A percentile compares a stretch with the other conserved stretches of the same genome.
These are phyloP conservation scores for Hygrophorus russula DNA, from an alignment of 768 basidiomycete species.

Conservation along the genomic window DNA sequence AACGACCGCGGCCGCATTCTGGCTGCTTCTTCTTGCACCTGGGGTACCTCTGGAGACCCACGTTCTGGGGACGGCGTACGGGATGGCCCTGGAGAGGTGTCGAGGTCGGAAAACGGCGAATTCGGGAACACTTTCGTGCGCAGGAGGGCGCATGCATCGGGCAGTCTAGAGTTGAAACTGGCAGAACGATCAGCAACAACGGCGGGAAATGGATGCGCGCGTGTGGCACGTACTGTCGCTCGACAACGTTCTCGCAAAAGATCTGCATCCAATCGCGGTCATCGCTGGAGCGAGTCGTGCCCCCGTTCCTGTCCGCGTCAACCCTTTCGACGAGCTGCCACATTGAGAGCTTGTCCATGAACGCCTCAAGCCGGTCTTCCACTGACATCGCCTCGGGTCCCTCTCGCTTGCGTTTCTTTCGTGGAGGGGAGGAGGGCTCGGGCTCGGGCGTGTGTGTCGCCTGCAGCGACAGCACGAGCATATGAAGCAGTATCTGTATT, in stretches of 20 bases:
- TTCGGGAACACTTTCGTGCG: slow-evolving; percentile 56
- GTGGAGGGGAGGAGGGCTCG: slow-evolving; percentile 14
- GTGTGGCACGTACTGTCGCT: slow-evolving; percentile 39
- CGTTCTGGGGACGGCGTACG: slow-evolving; percentile 11
- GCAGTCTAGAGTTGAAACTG: slow-evolving; percentile 47
- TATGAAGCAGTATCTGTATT: slow-evolving; percentile 64
- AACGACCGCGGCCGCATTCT: slow-evolving; percentile 47
- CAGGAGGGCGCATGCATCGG: slow-evolving; percentile 44
- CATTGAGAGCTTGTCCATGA: slow-evolving; percentile 71
- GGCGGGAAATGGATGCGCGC: background rate
- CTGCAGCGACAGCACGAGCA: slow-evolving; percentile 54
- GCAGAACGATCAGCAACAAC: too few species aligned
- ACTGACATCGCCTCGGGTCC: slow-evolving; percentile 13
- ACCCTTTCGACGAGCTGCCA: slow-evolving; percentile 55
- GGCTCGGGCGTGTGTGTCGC: slow-evolving; percentile 22
- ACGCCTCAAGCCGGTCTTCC: slow-evolving; percentile 52
- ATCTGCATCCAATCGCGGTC: slow-evolving; percentile 64
- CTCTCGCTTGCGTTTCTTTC: slow-evolving; percentile 20
- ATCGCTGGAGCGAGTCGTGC: slow-evolving; percentile 13
- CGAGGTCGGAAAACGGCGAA: slow-evolving; percentile 45
- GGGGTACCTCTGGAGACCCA: background rate
- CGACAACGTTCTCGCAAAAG: slow-evolving; percentile 59
- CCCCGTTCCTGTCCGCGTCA: slow-evolving; percentile 10
- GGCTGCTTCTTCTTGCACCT: slow-evolving; percentile 3
- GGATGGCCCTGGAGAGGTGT: slow-evolving; percentile 20